phyloP scores from a whole-genome alignment of 2,329 filamentous ascomycete genomes.

The Clonostachys solani region DNA sequence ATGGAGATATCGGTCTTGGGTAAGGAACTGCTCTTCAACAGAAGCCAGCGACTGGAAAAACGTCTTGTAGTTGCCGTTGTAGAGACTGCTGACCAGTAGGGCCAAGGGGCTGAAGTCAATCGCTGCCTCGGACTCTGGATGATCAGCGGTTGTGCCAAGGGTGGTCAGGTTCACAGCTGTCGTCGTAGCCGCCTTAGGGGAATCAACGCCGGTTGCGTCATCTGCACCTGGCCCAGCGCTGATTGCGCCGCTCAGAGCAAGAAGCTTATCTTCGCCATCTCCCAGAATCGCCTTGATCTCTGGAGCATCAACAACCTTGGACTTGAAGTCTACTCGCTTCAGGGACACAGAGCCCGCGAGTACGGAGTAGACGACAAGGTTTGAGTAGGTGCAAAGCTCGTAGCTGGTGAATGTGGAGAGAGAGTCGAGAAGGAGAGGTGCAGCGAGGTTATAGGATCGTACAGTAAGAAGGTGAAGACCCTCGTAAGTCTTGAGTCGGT shows the following conservation, averaged over 20 bases:
- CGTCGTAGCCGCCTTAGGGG: slow-evolving; percentile 39
- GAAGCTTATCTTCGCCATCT: slow-evolving; percentile 80
- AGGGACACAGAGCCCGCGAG: slow-evolving; percentile 91
- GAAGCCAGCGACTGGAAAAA: slow-evolving; percentile 88
- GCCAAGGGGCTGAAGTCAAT: slow-evolving; percentile 88
- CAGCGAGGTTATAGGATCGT: slow-evolving; percentile 84
- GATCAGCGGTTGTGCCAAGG: slow-evolving; percentile 65
- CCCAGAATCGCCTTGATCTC: slow-evolving; percentile 98
- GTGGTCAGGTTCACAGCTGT: slow-evolving; percentile 85
- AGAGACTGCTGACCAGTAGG: slow-evolving; percentile 84
- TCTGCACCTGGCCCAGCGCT: slow-evolving; percentile 80
- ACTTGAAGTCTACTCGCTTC: slow-evolving; percentile 98
- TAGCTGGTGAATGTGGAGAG: slow-evolving; percentile 98
- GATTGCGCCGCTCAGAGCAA: slow-evolving; percentile 74
- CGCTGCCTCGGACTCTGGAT: slow-evolving; percentile 73
- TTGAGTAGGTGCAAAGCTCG: slow-evolving; percentile 95
- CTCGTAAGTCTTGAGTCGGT: slow-evolving; percentile 97
- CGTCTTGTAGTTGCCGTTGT: slow-evolving; percentile 87
- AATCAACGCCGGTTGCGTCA: slow-evolving; percentile 63
- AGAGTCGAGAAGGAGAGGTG: slow-evolving; percentile 91
- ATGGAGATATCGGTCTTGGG: slow-evolving; percentile 88
- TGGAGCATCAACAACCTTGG: slow-evolving; percentile 95
- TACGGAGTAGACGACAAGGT: slow-evolving; percentile 91
- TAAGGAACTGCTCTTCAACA: slow-evolving; percentile 92
- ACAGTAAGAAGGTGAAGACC: slow-evolving; percentile 89